Base-by-base conservation (phyloP, 2,329 filamentous ascomycete genomes). In the Colletotrichum somersetense region DNA sequence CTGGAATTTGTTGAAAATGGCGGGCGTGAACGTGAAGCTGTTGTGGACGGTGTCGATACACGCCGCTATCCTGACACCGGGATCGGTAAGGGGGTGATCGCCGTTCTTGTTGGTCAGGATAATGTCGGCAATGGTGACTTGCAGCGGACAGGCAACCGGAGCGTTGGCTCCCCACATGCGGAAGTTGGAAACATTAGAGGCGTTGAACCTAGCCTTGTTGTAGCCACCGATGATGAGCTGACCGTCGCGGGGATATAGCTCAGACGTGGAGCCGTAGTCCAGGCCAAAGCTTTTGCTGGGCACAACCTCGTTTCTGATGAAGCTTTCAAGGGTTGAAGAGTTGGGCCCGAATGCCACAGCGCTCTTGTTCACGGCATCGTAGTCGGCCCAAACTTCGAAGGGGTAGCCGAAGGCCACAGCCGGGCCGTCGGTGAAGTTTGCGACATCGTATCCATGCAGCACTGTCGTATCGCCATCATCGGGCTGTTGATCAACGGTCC, bases 1-100 rank as follows among this genome's bases (percentile, higher is more conserved):
- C 42, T 69, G 62, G 35, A 74, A 71, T 26, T 62, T 44, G 8
- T 53, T 42, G 12, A 71, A 75, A 66, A 75, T 73, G 50, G 71
- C 48, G n/a, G 67, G 66, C 1, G 74, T 75, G 23, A 75, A 62
- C 2, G 63, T 67, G 11, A 75, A 75, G 58, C 71, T 66, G 46
- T 74, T 75, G 16, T 75, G 74, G 2, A 75, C 66, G 7, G 74
- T 70, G n/a, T 75, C 74, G 30, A 75, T 71, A 16, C 74, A 75
- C n/a, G 74, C 74, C 3, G 74, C 67, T 2, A 75, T 63, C 23
- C 64, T 55, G 44, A 61, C 59, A 56, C 53, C 70, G 5, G 67
- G n/a, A 3, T 74, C 73, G 58, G 71, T 73, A 2, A 75, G 66
- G 2, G 74, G 74, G 40, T 73, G 69, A 5, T 75, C 64, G 48